Evolutionary conservation across 1,284 basidiomycete genomes (phyloP).

Genomic region (Heterobasidion occidentale): DNA sequence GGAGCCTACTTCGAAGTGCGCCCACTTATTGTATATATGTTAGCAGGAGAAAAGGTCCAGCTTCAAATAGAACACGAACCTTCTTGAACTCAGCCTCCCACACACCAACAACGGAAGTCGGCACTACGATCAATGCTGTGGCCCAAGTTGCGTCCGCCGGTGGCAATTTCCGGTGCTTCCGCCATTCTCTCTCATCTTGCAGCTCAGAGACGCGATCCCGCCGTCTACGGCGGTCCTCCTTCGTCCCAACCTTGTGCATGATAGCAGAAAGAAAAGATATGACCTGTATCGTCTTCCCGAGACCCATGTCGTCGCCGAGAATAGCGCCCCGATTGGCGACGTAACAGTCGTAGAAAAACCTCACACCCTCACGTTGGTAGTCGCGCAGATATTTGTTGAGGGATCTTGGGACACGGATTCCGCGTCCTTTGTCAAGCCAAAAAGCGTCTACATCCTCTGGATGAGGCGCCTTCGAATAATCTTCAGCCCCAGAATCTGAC

Average conservation of each 20-base stretch:
- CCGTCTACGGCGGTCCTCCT: conserved; percentile 54
- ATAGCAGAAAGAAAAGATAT: conserved; percentile 82
- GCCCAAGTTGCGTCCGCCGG: conserved; percentile 66
- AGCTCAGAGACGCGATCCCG: conserved; percentile 51
- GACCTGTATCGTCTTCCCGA: conserved; percentile 87
- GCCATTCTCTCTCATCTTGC: conserved; percentile 56
- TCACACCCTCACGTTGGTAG: conserved; percentile 79
- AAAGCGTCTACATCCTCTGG: conserved; percentile 31
- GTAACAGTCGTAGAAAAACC: conserved; percentile 69
- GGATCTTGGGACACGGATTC: conserved; percentile 54
- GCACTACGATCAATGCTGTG: conserved; percentile 77
- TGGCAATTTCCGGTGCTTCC: conserved; percentile 42
- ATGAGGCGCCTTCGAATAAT: conserved; percentile 17
- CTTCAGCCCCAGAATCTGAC: conserved; percentile 28
- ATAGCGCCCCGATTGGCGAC: conserved; percentile 58
- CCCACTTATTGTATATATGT: conserved; percentile 43
- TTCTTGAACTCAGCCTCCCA: conserved; percentile 79
- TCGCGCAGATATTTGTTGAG: conserved; percentile 78
- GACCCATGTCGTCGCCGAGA: conserved; percentile 87
- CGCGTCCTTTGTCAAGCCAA: conserved; percentile 36
- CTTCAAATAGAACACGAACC: conserved; percentile 22
- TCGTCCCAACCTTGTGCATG: conserved; percentile 68
- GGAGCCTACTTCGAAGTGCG: conserved; percentile 71
- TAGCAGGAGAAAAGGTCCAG: neutral
- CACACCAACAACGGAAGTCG: conserved; percentile 70